Conservation (phyloP, 78 protist species). For the slime mould (Dictyostelium discoideum) region dicty_2.7 NC_007090.3:1157501-1158000, state of each 20-base stretch:
- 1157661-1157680: constrained; percentile 14
- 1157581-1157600: not conserved
- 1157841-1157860: constrained; percentile 97
- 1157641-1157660: not conserved
- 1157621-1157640: not conserved
- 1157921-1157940: constrained; percentile 89
- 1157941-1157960: constrained; percentile 78
- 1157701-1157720: constrained; percentile 75
- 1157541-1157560: not conserved
- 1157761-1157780: constrained; percentile 49
- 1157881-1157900: constrained; percentile 87
- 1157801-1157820: constrained; percentile 60
- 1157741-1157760: constrained; percentile 66
- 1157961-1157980: constrained; percentile 99
- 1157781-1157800: constrained; percentile 61
- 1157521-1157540: constrained; percentile 30
- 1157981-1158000: not conserved
- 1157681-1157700: not conserved
- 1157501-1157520: constrained; percentile 60
- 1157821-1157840: constrained; percentile 88
- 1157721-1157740: constrained; percentile 68
- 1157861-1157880: constrained; percentile 95
- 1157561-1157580: not conserved
- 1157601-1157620: not conserved
- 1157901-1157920: constrained; percentile 87